Evolutionary conservation across 305 asterid genomes (phyloP).

Genomic region (Fraxinus velutina): DNA sequence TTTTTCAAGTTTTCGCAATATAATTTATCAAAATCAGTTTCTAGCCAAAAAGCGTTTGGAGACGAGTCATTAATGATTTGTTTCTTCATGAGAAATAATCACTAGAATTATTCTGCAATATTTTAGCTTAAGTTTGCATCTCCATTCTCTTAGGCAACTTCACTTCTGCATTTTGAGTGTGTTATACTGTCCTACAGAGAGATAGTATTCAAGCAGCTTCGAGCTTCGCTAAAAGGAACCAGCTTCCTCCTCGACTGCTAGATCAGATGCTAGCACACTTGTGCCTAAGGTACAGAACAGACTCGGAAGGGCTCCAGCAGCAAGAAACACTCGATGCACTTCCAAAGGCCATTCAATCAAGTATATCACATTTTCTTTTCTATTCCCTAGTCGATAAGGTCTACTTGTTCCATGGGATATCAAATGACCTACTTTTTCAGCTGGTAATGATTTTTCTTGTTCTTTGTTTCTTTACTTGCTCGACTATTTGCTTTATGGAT

Average conservation of each 20-base stretch:
- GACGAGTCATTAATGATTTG: background rate
- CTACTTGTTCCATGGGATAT: constrained; percentile 69
- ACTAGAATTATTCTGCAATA: background rate
- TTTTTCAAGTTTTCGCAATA: background rate
- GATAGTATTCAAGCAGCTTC: constrained; percentile 71
- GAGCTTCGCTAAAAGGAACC: constrained; percentile 70
- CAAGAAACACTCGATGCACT: constrained; percentile 70
- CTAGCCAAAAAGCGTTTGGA: background rate
- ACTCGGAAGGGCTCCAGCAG: constrained; percentile 78
- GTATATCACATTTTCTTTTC: constrained; percentile 61
- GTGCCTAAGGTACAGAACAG: constrained; percentile 68
- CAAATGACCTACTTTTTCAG: constrained; percentile 77
- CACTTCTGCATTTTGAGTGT: background rate
- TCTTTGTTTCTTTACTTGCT: background rate
- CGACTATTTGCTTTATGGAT: background rate
- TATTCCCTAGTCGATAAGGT: constrained; percentile 60
- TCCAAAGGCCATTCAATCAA: constrained; percentile 76
- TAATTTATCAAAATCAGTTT: background rate
- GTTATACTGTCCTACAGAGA: constrained; percentile 40
- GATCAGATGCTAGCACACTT: constrained; percentile 84
- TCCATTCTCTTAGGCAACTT: background rate
- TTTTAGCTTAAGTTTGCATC: background rate
- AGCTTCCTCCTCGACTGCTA: constrained; percentile 54
- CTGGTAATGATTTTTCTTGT: constrained; percentile 44
- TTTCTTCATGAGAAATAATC: background rate